phyloP scores from a whole-genome alignment of 176 grass and related monocot genomes.

The Zea luxurians region DNA sequence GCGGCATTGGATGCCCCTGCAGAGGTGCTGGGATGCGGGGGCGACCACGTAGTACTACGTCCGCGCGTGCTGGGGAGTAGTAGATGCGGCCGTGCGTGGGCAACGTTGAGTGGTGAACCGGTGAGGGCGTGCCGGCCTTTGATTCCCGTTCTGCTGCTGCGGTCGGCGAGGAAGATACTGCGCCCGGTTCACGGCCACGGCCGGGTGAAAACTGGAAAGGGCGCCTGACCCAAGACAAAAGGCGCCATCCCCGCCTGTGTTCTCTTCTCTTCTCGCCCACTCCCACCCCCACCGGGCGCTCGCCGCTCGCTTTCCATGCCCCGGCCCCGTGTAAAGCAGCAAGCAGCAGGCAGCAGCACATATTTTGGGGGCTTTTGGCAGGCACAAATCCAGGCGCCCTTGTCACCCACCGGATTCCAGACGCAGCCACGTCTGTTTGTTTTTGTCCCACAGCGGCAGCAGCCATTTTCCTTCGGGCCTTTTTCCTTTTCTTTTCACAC shows the following conservation, averaged over 20 bases:
- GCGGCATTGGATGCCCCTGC: slow-evolving; percentile 42
- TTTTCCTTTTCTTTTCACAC: not conserved
- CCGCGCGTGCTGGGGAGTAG: slow-evolving; percentile 1
- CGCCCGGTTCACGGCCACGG: not conserved
- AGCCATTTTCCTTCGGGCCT: not conserved
- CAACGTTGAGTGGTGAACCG: not conserved
- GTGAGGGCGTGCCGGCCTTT: not conserved
- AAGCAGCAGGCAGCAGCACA: not conserved
- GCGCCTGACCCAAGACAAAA: slow-evolving; percentile 35
- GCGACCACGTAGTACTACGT: not conserved
- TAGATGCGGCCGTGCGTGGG: not conserved
- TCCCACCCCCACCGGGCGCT: not conserved
- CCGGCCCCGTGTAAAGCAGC: not conserved
- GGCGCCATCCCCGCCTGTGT: not conserved
- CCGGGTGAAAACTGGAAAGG: not conserved
- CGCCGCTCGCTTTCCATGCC: slow-evolving; percentile 27
- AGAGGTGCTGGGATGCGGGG: not conserved
- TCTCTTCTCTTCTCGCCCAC: too few species aligned
- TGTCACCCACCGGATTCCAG: slow-evolving; percentile 27
- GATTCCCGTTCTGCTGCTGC: not conserved
- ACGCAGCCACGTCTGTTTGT: not conserved
- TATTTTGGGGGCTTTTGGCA: slow-evolving; percentile 27
- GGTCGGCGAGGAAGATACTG: not conserved
- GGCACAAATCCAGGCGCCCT: slow-evolving; percentile 39
- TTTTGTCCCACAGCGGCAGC: not conserved